Base-by-base conservation (phyloP, 768 basidiomycete species). In the Phaeotremella fagi region DNA sequence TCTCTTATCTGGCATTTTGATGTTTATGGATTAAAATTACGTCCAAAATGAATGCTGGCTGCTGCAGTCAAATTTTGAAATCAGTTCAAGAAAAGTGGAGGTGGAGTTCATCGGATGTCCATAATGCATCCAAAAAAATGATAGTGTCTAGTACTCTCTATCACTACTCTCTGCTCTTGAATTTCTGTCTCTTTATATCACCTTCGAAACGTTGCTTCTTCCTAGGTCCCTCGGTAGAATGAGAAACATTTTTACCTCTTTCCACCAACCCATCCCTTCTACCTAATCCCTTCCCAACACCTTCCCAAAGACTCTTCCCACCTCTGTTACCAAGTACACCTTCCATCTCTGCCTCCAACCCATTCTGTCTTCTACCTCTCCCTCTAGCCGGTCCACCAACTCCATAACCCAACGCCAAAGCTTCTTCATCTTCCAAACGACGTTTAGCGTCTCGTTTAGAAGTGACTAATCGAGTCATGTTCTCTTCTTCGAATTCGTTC, bases 401-500 rank as follows among this genome's bases (percentile, higher is more conserved):
- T n/a, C 73, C 73, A 44, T 69, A 72, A 48, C 94, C 94, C 12
- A 97, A 77, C 16, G 89, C 89, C 56, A 97, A 76, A 59, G 89
- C 87, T 58, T 82, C 88, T 73, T 97, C 94, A 66, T 97, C 92
- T 55, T 82, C 79, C 48, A 72, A 76, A 18, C 92, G 80, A 41
- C 84, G 78, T 61, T 79, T 82, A 15, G 82, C 80, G 41, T 94
- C 90, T 66, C 83, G 84, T 79, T 97, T 97, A 71, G 85, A 87
- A 82, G 91, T 85, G 55, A 92, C 79, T 48, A 97, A 66, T 41
- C 94, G 84, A 31, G 87, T 88, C 76, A 97, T 89, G 74, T 94
- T 91, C 42, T 89, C 89, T 71, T 94, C 90, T 76, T 98, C 94
- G 72, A 88, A 98, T 57, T 89, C 85, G 46, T 82, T 83, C 75